Evolutionary conservation across 139 green algal genomes (phyloP), one percentile per base, ranked within the genome.

Genomic region (Yamagishiella unicocca): DNA sequence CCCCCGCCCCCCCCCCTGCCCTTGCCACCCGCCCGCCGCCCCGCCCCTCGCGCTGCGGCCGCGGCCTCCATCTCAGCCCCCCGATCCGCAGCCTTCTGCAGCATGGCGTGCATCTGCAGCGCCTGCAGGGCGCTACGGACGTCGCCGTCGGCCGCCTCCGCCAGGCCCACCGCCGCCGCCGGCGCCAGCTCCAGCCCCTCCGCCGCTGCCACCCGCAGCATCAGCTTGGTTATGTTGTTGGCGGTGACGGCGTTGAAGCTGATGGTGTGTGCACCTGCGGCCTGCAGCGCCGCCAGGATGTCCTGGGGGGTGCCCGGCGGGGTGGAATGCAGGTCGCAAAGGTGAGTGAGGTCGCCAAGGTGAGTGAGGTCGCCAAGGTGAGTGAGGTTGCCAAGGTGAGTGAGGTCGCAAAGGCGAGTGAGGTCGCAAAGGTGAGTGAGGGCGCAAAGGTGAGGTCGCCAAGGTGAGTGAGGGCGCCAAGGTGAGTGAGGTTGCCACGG

Each of bases 191-290:
- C 38, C 38, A 85, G 19, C 1, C 67, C 75, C 76, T 92, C 89
- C 22, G 74, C 43, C 19, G 77, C 67, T 8, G 85, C 89, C 24
- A 90, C 68, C 2, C 43, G 35, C 29, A 82, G 35, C 70, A 88
- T 54, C 75, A 87, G 82, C 71, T 90, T 92, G 7, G 90, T 92
- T 71, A 97, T 85, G 73, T 74, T 88, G 71, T 76, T 76, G n/a
- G 54, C 55, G 66, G 92, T 93, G 71, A 93, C 35, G 37, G 95
- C 85, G 76, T 97, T 97, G 90, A 97, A 95, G 61, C 58, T 58
- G 21, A 97, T 94, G 46, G 82, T 85, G 22, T 35, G 42, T 1
- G 92, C 94, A 1, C 89, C 89, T 0, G 67, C 77, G 4, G 77
- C 43, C 19, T 95, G 86, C 27, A 97, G 86, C 27, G 84, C 90